phyloP scores from a whole-genome alignment of 2,329 filamentous ascomycete species.

The Fusarium guadeloupense region DNA sequence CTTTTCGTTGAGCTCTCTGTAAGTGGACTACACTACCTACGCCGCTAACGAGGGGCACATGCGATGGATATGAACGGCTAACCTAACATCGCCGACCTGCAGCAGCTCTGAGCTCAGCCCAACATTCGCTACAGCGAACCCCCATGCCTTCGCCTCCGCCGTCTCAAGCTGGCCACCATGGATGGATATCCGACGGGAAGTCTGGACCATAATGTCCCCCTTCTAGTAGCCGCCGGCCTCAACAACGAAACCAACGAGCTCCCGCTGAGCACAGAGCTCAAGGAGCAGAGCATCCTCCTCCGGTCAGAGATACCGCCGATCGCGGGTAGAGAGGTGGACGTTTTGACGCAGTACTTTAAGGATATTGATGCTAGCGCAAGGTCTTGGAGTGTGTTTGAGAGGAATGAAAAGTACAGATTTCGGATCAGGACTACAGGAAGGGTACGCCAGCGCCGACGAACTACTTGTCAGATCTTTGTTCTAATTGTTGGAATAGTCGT shows the following conservation, averaged over 20 bases:
- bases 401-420: slow-evolving; percentile 66
- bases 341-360: slow-evolving; percentile 72
- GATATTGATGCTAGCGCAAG: slow-evolving; percentile 70
- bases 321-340: slow-evolving; percentile 69
- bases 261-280: slow-evolving; percentile 60
- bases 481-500: slow-evolving; percentile 55
- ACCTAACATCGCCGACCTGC: slow-evolving; percentile 37
- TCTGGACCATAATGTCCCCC: slow-evolving; percentile 85
- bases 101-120: slow-evolving; percentile 35
- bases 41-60: slow-evolving; percentile 42
- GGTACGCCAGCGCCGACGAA: slow-evolving; percentile 63
- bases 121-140: slow-evolving; percentile 27
- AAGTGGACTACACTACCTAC: slow-evolving; percentile 34
- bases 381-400: slow-evolving; percentile 72
- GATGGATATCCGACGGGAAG: slow-evolving; percentile 83
- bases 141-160: slow-evolving; percentile 38
- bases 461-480: slow-evolving; percentile 29
- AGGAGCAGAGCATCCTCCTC: slow-evolving; percentile 68
- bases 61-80: slow-evolving; percentile 37
- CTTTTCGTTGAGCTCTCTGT: slow-evolving; percentile 30
- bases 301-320: slow-evolving; percentile 76
- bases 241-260: slow-evolving; percentile 52
- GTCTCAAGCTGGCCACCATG: slow-evolving; percentile 60
- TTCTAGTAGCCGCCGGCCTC: slow-evolving; percentile 85
- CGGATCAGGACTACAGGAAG: slow-evolving; percentile 79